These are phyloP conservation scores for Eucalyptus erythrocorys DNA, from an alignment of 345 rosid species.

Conservation along the genomic window DNA sequence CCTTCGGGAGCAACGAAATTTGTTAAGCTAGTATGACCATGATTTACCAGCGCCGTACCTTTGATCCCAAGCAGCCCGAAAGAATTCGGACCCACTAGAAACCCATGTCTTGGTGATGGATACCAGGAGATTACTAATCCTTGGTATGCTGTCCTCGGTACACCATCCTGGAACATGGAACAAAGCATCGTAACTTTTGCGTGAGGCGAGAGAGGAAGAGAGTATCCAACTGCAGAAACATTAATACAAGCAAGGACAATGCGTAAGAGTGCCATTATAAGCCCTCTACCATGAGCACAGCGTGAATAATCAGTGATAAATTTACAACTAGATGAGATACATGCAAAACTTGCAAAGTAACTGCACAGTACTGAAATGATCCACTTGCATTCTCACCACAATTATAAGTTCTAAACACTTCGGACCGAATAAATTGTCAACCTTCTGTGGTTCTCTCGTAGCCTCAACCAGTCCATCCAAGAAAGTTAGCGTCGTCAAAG, in stretches of 20 bases:
- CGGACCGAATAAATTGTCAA: constrained; percentile 83
- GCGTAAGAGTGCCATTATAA: not conserved
- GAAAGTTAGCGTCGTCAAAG: constrained; percentile 72
- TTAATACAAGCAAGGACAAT: not conserved
- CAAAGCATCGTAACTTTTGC: not conserved
- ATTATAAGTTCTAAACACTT: constrained; percentile 96
- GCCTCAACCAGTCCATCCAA: constrained; percentile 99
- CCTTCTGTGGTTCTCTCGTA: constrained; percentile 81
- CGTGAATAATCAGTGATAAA: not conserved
- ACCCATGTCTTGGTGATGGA: constrained; percentile 47
- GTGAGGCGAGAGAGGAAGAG: not conserved
- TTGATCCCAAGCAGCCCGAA: constrained; percentile 42
- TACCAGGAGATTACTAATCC: constrained; percentile 77
- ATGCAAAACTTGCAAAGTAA: not conserved
- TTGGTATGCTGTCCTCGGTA: constrained; percentile 87
- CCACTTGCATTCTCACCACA: constrained; percentile 90
- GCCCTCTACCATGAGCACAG: not conserved
- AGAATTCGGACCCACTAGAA: constrained; percentile 68
- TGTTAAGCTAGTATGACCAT: no score
- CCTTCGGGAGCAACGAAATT: no score
- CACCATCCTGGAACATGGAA: constrained; percentile 48
- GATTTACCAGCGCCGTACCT: not conserved
- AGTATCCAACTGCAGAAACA: not conserved
- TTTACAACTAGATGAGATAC: not conserved
- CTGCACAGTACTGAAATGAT: not conserved